Percentiles rank a stretch among this genome's conserved stretches.
phyloP scores from a whole-genome alignment of 2,329 filamentous ascomycete species.

The Clonostachys chloroleuca region DNA sequence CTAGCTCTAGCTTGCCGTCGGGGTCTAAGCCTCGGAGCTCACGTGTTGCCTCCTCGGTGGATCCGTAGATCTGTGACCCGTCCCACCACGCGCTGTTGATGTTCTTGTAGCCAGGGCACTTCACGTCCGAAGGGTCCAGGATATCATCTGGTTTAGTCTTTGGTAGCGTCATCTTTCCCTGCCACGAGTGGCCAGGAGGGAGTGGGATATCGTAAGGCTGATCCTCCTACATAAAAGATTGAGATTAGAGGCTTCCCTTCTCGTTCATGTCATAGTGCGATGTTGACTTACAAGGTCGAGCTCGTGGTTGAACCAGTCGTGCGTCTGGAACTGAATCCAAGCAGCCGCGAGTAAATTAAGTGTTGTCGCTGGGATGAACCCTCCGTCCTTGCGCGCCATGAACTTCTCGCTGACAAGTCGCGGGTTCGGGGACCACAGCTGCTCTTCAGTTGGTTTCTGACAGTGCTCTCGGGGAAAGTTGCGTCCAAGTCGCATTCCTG shows the following conservation, averaged over 20 bases:
- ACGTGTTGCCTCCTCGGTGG: slow-evolving; percentile 25
- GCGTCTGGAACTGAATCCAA: slow-evolving; percentile 44
- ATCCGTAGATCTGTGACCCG: slow-evolving; percentile 39
- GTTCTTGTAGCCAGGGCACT: slow-evolving; percentile 34
- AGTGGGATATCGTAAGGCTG: slow-evolving; percentile 23
- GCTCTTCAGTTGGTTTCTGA: slow-evolving; percentile 28
- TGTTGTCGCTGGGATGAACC: slow-evolving; percentile 36
- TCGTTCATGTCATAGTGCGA: too few species aligned
- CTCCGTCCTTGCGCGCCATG: slow-evolving; percentile 25
- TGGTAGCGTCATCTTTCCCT: slow-evolving; percentile 26
- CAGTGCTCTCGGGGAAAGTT: slow-evolving; percentile 31
- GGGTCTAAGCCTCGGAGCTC: slow-evolving; percentile 22
- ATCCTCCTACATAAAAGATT: neutral
- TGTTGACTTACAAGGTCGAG: slow-evolving; percentile 8
- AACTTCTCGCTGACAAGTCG: slow-evolving; percentile 33
- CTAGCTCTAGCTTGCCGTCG: slow-evolving; percentile 31
- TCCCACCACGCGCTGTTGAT: slow-evolving; percentile 40
- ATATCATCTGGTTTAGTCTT: slow-evolving; percentile 24
- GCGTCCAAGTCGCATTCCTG: slow-evolving; percentile 36
- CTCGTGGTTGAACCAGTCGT: slow-evolving; percentile 32
- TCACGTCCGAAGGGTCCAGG: slow-evolving; percentile 25
- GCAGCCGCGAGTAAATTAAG: slow-evolving; percentile 40
- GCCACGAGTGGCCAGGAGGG: slow-evolving; percentile 25
- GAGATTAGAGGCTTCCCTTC: neutral
- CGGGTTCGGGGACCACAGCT: slow-evolving; percentile 36